Evolutionary conservation across 225 moss, liverwort and hornwort genomes (phyloP).

Genomic region (Bryoerythrophyllum caledonicum): DNA sequence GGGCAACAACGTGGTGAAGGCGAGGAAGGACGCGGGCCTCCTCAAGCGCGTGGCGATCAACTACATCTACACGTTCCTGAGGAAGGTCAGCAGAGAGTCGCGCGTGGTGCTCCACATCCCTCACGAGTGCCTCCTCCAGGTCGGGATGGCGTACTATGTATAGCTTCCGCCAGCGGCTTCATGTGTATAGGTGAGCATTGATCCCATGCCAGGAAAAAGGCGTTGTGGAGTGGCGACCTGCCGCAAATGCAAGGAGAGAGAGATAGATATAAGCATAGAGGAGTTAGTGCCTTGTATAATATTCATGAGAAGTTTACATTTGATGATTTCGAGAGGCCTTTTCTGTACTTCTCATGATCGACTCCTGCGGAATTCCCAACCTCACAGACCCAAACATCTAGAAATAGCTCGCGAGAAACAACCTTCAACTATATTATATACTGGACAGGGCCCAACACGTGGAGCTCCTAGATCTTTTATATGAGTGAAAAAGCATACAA

Average conservation of each 20-base stretch:
- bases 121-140: slow-evolving; percentile 89
- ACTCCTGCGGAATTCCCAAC: neutral
- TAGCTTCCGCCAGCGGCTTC: neutral
- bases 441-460: too few species aligned
- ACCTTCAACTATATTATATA: too few species aligned
- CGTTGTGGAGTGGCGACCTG: slow-evolving; percentile 6
- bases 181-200: neutral
- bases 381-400: too few species aligned
- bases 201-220: neutral
- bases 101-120: slow-evolving; percentile 71
- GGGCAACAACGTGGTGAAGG: slow-evolving; percentile 69
- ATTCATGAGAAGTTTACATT: neutral
- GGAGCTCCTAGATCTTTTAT: too few species aligned
- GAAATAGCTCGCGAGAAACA: too few species aligned
- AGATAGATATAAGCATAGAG: too few species aligned
- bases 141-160: slow-evolving; percentile 93
- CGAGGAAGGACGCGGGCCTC: slow-evolving; percentile 45
- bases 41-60: slow-evolving; percentile 68
- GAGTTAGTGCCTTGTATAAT: neutral
- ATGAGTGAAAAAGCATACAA: too few species aligned
- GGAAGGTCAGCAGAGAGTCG: slow-evolving; percentile 66
- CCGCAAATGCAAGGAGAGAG: neutral
- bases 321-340: neutral
- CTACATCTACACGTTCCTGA: slow-evolving; percentile 69
- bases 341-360: neutral